A percentile compares a stretch with the other conserved stretches of the same genome.
Evolutionary conservation across 2,329 filamentous ascomycete species (phyloP).

Genomic region (Diaporthe velutina): DNA sequence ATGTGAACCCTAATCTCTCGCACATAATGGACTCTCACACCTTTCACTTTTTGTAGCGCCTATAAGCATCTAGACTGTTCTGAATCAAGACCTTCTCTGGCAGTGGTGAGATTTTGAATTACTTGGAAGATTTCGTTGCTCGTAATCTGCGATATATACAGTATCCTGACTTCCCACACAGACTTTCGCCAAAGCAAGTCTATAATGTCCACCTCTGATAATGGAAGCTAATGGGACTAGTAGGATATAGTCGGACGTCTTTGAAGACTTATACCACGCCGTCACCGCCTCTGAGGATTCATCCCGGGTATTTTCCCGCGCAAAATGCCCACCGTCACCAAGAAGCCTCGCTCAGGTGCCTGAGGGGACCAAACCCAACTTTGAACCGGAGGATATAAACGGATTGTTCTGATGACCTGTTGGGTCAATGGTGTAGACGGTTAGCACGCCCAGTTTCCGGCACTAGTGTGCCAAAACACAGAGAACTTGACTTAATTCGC

Average conservation of each 20-base stretch:
- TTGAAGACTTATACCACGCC: background rate
- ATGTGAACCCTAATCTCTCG: no score
- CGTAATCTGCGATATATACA: background rate
- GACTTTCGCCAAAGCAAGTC: background rate
- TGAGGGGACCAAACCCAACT: background rate
- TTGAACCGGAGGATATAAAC: background rate
- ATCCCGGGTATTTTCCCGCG: background rate
- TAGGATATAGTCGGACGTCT: background rate
- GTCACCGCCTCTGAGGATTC: background rate
- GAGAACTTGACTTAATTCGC: background rate
- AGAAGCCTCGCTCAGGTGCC: background rate
- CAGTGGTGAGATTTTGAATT: background rate
- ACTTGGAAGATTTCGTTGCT: no score
- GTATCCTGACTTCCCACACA: background rate
- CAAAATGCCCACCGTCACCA: background rate
- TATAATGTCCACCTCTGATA: background rate
- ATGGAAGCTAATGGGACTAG: background rate
- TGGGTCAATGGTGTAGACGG: background rate
- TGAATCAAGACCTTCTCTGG: background rate
- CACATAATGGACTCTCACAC: no score
- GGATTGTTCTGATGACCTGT: background rate
- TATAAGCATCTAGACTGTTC: background rate
- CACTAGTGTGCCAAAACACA: background rate
- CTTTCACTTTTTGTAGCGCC: no score
- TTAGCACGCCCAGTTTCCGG: background rate